Percentiles rank a stretch among this genome's conserved stretches.
phyloP scores from a whole-genome alignment of 148 eudicot species.

The Pharnaceum exiguum region DNA sequence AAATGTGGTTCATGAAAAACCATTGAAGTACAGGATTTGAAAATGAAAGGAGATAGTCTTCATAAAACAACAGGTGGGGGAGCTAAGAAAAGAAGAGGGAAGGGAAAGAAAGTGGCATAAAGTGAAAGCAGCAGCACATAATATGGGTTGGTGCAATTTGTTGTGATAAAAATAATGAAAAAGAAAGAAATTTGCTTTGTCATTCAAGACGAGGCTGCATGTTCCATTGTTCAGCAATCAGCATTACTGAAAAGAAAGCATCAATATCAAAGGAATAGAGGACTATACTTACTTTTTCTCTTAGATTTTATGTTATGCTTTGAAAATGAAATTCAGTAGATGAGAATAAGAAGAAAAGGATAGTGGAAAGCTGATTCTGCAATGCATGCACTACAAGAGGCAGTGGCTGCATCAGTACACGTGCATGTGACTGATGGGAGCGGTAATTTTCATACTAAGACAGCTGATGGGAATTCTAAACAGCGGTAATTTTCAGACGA shows the following conservation, averaged over 20 bases:
- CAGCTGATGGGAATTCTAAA: constrained; percentile 9
- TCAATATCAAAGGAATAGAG: constrained; percentile 5
- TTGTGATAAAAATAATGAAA: constrained; percentile 9
- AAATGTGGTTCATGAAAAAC: constrained; percentile 15
- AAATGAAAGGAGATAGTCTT: constrained; percentile 17
- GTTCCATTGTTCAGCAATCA: constrained; percentile 9
- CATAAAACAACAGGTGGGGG: background rate
- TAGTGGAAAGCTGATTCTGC: constrained; percentile 2
- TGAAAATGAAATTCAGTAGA: constrained; percentile 5
- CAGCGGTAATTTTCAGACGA: background rate
- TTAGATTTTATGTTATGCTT: background rate
- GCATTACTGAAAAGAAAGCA: constrained; percentile 2
- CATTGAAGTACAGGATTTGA: constrained; percentile 2
- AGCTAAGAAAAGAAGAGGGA: constrained; percentile 8
- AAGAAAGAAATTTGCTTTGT: constrained; percentile 35
- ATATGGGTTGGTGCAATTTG: constrained; percentile 21
- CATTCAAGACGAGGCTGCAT: constrained; percentile 29
- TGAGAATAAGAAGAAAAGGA: constrained; percentile 5
- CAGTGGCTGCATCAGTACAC: constrained; percentile 4
- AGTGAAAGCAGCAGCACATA: constrained; percentile 23
- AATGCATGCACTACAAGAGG: constrained; percentile 14
- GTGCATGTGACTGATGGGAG: constrained; percentile 2
- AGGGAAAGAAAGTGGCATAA: constrained; percentile 22
- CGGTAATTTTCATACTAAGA: background rate
- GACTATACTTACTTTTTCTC: background rate